These are phyloP conservation scores for Chlorociboria aeruginascens DNA, from an alignment of 495 filamentous ascomycete genomes.

Conservation along the genomic window DNA sequence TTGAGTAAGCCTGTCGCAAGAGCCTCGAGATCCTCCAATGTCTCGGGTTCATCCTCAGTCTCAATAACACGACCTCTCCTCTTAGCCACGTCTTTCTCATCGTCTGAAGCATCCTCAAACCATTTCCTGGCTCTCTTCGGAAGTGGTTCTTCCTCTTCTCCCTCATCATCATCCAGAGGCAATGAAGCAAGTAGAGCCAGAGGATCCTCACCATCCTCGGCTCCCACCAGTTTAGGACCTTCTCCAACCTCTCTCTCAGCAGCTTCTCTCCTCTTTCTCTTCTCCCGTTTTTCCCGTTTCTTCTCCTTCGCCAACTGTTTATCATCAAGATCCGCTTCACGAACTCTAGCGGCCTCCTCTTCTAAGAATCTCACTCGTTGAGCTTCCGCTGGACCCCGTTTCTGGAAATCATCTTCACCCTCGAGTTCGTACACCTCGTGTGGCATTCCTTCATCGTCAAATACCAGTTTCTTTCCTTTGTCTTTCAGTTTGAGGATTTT, in stretches of 20 bases:
- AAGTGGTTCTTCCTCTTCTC: conserved; percentile 24
- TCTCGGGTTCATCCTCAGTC: conserved; percentile 58
- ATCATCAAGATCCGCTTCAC: conserved; percentile 66
- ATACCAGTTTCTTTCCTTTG: conserved; percentile 72
- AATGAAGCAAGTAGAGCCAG: conserved; percentile 37
- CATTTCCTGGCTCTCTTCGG: conserved; percentile 36
- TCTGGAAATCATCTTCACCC: conserved; percentile 65
- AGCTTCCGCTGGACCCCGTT: conserved; percentile 56
- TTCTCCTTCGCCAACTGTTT: conserved; percentile 70
- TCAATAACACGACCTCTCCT: conserved; percentile 36
- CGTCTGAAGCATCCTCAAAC: conserved; percentile 34
- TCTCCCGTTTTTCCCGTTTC: conserved; percentile 75
- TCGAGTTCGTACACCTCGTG: conserved; percentile 82
- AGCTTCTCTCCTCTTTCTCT: conserved; percentile 65
- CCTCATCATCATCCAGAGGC: conserved; percentile 28
- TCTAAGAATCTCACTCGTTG: conserved; percentile 70
- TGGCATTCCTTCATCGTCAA: conserved; percentile 80
- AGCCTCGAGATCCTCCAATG: conserved; percentile 79
- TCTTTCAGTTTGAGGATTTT: conserved; percentile 79
- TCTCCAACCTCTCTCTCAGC: conserved; percentile 26
- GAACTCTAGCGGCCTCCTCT: conserved; percentile 58
- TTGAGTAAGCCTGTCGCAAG: conserved; percentile 68
- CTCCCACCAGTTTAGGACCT: conserved; percentile 30
- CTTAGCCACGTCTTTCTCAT: conserved; percentile 32
- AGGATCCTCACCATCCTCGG: conserved; percentile 30